phyloP scores from a whole-genome alignment of 202 grass and related monocot genomes.

The Panicum virgatum region DNA sequence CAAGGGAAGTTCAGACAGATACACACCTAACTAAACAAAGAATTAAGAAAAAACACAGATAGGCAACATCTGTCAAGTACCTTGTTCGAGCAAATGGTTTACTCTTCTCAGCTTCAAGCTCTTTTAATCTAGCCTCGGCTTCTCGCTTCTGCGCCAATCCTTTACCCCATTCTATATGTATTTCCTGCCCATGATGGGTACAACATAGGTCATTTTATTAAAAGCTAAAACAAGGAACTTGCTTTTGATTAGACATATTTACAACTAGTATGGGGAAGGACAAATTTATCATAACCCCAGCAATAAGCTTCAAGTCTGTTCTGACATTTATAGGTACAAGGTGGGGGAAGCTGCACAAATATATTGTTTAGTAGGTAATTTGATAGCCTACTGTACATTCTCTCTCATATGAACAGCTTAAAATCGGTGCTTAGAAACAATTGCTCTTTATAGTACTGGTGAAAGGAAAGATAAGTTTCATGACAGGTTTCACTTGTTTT shows the following conservation, averaged over 20 bases:
- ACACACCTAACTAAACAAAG: background rate
- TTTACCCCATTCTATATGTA: constrained; percentile 89
- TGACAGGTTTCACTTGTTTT: constrained; percentile 3
- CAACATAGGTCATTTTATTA: constrained; percentile 29
- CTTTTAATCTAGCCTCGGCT: constrained; percentile 61
- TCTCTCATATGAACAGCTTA: background rate
- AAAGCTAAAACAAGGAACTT: background rate
- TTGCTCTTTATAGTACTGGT: background rate
- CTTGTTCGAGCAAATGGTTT: constrained; percentile 91
- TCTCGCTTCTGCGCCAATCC: constrained; percentile 87
- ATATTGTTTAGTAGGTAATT: background rate
- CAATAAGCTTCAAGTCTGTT: background rate
- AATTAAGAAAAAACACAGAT: background rate
- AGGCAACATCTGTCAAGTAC: constrained; percentile 41
- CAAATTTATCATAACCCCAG: constrained; percentile 10
- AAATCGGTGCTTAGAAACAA: background rate
- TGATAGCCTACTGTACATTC: background rate
- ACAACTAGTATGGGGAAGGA: background rate
- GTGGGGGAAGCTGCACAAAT: background rate
- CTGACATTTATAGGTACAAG: background rate
- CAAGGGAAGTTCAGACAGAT: background rate
- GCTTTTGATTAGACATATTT: constrained; percentile 13
- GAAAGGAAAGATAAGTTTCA: background rate
- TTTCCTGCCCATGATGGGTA: constrained; percentile 45
- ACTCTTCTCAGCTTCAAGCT: constrained; percentile 72